Base-by-base conservation (phyloP, 768 basidiomycete species). In the Xerocomellus dryophilus region DNA sequence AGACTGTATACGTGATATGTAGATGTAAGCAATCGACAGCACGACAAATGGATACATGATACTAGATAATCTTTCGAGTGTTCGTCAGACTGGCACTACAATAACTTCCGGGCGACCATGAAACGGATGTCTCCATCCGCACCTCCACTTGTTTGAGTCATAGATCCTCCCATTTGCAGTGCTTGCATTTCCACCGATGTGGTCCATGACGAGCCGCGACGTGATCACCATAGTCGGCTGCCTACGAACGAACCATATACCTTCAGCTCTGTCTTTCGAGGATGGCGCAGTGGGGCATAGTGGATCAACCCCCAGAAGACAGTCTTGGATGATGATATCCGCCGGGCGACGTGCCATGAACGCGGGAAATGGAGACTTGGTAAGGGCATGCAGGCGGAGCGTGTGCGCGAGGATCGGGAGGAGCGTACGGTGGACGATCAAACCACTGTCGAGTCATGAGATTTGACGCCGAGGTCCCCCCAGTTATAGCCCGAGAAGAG, bases 101-200 rank as follows among this genome's bases (percentile, higher is more conserved):
- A 64, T 63, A 2, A 73, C 71, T 40, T 71, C 71, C 12, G 62
- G 56, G 18, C 62, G 60, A 27, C 74, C 75, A 59, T 78, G 75
- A 50, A 78, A 76, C 25, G 75, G 69, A 64, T 76, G 75, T 20
- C 75, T 67, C 76, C 75, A 77, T n/a, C 74, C 71, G 54, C 76
- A 78, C 51, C 70, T 66, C 74, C 75, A 77, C 52, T 74, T 73
- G 29, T 73, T 67, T 11, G 54, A 41, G 31, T 71, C 68, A 11
- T 67, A 64, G 4, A 46, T 32, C 47, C 74, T 72, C 5, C 67
- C 62, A 7, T 31, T 40, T 40, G 67, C 67, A 5, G 75, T 78
- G 41, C 74, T 74, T 12, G 62, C 65, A 54, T 60, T 62, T 14
- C 68, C 75, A 23, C 76, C 75, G 23, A 78, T 72, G 51, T 76